These are phyloP conservation scores for Pseudogymnoascus sp. DNA, from an alignment of 2,329 filamentous ascomycete genomes.

Conservation along the genomic window DNA sequence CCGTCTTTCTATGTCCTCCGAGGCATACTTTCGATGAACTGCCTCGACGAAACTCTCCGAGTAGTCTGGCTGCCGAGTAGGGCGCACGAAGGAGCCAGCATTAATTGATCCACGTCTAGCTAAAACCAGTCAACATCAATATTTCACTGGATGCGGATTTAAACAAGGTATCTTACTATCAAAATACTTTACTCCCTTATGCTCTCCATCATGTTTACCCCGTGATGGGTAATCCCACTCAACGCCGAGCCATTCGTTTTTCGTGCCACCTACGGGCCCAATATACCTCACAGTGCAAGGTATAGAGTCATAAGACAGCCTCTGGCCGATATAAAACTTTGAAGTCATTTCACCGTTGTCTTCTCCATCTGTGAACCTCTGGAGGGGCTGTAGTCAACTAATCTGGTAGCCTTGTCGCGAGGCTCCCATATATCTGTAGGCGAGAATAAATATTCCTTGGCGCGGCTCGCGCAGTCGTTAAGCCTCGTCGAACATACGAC, in stretches of 20 bases:
- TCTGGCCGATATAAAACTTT: conserved; percentile 54
- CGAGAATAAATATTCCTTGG: conserved; percentile 9
- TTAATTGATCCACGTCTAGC: conserved; percentile 56
- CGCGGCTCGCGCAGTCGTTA: neutral
- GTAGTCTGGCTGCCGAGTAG: conserved; percentile 61
- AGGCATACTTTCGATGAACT: conserved; percentile 75
- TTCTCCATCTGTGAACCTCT: neutral
- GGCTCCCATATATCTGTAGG: neutral
- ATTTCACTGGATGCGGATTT: neutral
- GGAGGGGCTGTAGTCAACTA: conserved; percentile 1
- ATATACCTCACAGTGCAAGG: conserved; percentile 81
- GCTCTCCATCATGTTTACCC: conserved; percentile 85
- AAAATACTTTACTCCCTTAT: conserved; percentile 76
- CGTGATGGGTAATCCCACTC: conserved; percentile 88
- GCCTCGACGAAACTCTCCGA: conserved; percentile 71
- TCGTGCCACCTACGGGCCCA: conserved; percentile 68
- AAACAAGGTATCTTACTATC: conserved; percentile 51
- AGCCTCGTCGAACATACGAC: conserved; percentile 5
- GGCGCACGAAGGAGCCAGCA: conserved; percentile 80
- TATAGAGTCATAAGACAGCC: conserved; percentile 69
- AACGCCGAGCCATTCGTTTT: conserved; percentile 78
- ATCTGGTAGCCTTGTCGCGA: conserved; percentile 8
- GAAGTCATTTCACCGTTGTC: conserved; percentile 16
- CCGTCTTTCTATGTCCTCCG: conserved; percentile 38
- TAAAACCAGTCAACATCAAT: conserved; percentile 26